Evolutionary conservation across 2,329 filamentous ascomycete genomes (phyloP).

Genomic region (Cladosporium sp.): DNA sequence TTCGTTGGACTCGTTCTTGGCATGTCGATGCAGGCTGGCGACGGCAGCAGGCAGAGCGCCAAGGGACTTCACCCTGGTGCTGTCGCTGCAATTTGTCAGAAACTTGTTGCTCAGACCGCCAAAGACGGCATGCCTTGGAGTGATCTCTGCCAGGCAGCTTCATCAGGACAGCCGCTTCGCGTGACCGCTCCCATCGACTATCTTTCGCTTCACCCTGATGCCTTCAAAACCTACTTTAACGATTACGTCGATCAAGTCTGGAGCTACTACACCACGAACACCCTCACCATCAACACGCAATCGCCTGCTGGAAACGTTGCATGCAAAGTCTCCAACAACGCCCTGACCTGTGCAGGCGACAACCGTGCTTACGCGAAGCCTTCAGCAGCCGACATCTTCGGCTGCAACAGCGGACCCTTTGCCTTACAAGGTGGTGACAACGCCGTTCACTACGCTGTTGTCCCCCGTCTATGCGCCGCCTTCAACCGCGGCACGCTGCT

Average conservation of each 20-base stretch:
- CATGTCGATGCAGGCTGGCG: slow-evolving; percentile 48
- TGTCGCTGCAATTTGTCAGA: slow-evolving; percentile 51
- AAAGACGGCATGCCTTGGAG: slow-evolving; percentile 60
- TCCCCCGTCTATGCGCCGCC: slow-evolving; percentile 70
- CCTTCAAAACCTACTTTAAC: slow-evolving; percentile 50
- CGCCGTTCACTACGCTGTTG: slow-evolving; percentile 52
- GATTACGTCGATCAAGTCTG: slow-evolving; percentile 51
- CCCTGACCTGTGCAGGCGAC: slow-evolving; percentile 40
- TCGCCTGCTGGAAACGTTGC: slow-evolving; percentile 50
- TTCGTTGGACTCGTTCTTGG: slow-evolving; percentile 45
- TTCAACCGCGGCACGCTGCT: slow-evolving; percentile 71
- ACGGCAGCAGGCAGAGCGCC: slow-evolving; percentile 45
- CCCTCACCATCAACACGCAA: slow-evolving; percentile 62
- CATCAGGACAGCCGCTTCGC: slow-evolving; percentile 34
- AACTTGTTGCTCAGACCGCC: slow-evolving; percentile 50
- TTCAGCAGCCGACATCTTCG: slow-evolving; percentile 60
- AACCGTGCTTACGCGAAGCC: slow-evolving; percentile 53
- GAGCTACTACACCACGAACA: slow-evolving; percentile 42
- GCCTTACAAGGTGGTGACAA: slow-evolving; percentile 38
- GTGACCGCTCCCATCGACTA: slow-evolving; percentile 40
- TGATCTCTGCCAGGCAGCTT: slow-evolving; percentile 49
- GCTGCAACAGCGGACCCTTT: slow-evolving; percentile 63
- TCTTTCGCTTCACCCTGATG: slow-evolving; percentile 38
- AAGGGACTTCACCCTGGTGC: slow-evolving; percentile 58
- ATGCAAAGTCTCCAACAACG: slow-evolving; percentile 42